A percentile compares a stretch with the other conserved stretches of the same genome.
These are phyloP conservation scores for Nevesoporus exiguus DNA, from an alignment of 768 basidiomycete genomes.

Conservation along the genomic window DNA sequence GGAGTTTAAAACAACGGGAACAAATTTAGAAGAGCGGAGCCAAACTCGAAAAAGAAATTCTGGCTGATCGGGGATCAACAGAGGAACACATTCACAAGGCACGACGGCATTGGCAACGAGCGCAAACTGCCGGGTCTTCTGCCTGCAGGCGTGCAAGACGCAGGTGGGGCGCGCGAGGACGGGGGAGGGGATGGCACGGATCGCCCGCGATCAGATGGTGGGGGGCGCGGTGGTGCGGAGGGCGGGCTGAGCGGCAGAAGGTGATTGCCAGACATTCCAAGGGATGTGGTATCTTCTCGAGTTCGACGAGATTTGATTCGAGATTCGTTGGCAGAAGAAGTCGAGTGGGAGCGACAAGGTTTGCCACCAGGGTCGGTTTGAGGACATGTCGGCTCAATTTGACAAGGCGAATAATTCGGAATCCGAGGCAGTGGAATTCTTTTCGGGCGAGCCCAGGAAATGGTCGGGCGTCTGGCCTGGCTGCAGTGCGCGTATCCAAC, in stretches of 20 bases:
- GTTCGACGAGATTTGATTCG: slow-evolving; percentile 32
- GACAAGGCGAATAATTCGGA: slow-evolving; percentile 50
- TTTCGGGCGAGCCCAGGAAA: slow-evolving; percentile 20
- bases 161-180: neutral
- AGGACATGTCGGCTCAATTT: slow-evolving; percentile 34
- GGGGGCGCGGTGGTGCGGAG: neutral
- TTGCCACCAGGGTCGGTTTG: slow-evolving; percentile 36
- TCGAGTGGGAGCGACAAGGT: slow-evolving; percentile 24
- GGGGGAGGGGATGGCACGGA: neutral
- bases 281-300: slow-evolving; percentile 12
- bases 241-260: slow-evolving; percentile 9
- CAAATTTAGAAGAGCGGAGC: slow-evolving; percentile 28
- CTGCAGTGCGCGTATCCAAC: slow-evolving; percentile 20
- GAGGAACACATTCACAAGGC: slow-evolving; percentile 35
- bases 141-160: neutral
- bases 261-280: slow-evolving; percentile 18
- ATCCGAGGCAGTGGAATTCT: slow-evolving; percentile 36
- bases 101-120: slow-evolving; percentile 27
- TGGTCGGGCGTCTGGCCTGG: slow-evolving; percentile 25
- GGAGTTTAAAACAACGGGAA: slow-evolving; percentile 18
- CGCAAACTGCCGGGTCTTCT: slow-evolving; percentile 28
- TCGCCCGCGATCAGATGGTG: slow-evolving; percentile 2
- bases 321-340: slow-evolving; percentile 26
- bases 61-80: slow-evolving; percentile 65
- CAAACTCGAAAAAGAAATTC: slow-evolving; percentile 33